Evolutionary conservation across 2,329 filamentous ascomycete species (phyloP), one percentile per base, ranked within the genome.

Genomic region (Cladosporium sp.): DNA sequence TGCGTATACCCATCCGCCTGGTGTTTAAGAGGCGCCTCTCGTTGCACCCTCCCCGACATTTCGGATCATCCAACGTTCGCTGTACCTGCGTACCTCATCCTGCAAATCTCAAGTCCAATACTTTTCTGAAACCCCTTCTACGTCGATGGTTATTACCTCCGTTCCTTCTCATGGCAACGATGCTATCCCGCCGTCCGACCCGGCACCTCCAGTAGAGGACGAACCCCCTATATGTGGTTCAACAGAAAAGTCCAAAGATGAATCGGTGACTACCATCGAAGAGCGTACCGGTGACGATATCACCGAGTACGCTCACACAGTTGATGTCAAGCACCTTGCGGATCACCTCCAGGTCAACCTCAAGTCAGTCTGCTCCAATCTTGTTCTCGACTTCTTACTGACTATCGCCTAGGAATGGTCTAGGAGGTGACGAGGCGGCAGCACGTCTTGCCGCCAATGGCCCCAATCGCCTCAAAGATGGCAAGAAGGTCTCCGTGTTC

Each of bases 401-500:
- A 51, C 30, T 7, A 13, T 18, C 34, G n/a, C 12, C 5, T n/a
- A 29, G 43, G 39, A 38, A 49, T 19, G 47, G 51, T 43, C 24
- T 56, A 36, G 24, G 37, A 19, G 17, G n/a, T 11, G 38, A 42
- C 13, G 50, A 52, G 29, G 50, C 43, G n/a, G 38, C 34, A 18
- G 30, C 38, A n/a, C 50, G 50, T 12, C 32, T 42, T n/a, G 44
- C 37, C 27, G 30, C 44, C 12, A 50, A 53, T 48, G 54, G 56
- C 13, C 44, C 39, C 17, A 58, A 58, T 38, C 55, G 53, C 39
- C 52, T 58, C 27, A 47, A 53, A 7, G 51, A 54, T 43, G 50
- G 39, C 12, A 52, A 50, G 40, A 47, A 52, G 13, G 54, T 59
- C 27, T 54, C 53, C 15, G 52, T 54, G 38, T 56, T 53, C 29